Base-by-base conservation (phyloP, 768 basidiomycete genomes). In the Flagelloscypha sp. region DNA sequence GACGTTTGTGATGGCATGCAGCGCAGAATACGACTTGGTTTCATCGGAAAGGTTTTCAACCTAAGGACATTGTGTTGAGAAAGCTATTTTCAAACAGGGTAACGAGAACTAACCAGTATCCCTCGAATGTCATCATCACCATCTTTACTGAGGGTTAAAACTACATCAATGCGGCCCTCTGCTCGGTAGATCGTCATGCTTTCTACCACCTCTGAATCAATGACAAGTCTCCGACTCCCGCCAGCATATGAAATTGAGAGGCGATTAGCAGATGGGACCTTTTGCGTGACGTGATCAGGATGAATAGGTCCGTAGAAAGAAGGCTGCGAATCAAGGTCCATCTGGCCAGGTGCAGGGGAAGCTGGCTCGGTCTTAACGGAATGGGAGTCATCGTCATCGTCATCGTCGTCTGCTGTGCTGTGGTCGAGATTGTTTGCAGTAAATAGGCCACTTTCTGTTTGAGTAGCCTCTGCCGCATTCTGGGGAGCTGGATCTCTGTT, bases 191-290 rank as follows among this genome's bases (percentile, higher is more conserved):
- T 73, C 47, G 76, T 80, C 37, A 99, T 67, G 32, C 68, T 70
- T 27, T 88, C 77, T 15, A 98, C 87, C 19, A 84, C 76, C 45
- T 84, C 83, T 2, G 94, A 85, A 55, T 98, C 83, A 39, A 98
- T 68, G 18, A 95, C 82, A 33, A 99, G 66, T 25, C 95, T 72
- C 32, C 87, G 69, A 40, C 81, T 81, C 33, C 89, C 90, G 28
- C 81, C 81, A 37, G 90, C 89, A 58, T 95, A 99, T 1, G 94
- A 84, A 55, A 98, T 90, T 6, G 93, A 95, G n/a, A 99, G 59
- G 12, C 85, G 75, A 47, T 87, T 88, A 20, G 84, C 79, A 27
- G 84, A 85, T 7, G 84, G 80, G 0, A n/a, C n/a, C n/a, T 70
- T 72, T 8, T 46, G 35, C 22, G 37, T 34, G 35, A 24, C 15